Evolutionary conservation across 108 stramenopile genomes (phyloP), one percentile per base, ranked within the genome.

Genomic region (Pelagomonas calceolata): DNA sequence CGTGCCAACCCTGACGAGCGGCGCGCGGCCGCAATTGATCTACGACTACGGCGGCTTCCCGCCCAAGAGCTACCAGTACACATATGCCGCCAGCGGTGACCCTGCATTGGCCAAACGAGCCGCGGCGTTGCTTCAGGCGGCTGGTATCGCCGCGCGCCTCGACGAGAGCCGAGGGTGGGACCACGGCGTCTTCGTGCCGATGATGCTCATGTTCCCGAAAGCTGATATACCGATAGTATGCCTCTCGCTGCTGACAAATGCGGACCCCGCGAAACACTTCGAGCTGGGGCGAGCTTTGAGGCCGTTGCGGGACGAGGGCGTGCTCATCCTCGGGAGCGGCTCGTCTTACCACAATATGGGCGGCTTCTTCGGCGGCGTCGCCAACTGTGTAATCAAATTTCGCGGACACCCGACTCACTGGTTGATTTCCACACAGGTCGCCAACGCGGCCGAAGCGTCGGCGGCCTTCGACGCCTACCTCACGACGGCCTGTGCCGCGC

Each of bases 181-280:
- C 73, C 93, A 94, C 81, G 93, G 93, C 18, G 86, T 89, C 26
- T 94, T 90, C 79, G 79, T 94, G 36, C 93, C 93, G 30, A 69
- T 91, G 30, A 84, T 86, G 84, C 39, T 85, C 66, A 86, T 91
- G 86, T 89, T 82, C 67, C 88, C 90, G 51, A 65, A 87, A 9
- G 89, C 90, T 32, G 77, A 88, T 46, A 79, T 94, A 39, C 93
- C 93, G 0, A 82, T 90, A 4, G 86, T 90, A n/a, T 80, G 77
- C 68, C 76, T 94, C 31, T 81, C 86, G n/a, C 73, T 89, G 18
- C 80, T 70, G n/a, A 33, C 65, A 7, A 74, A 71, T 31, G 66
- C 86, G 68, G 76, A 79, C 68, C 51, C 84, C 30, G 70, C 70
- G 9, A 63, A 33, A 29, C 81, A 91, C 78, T 64, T 91, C 30